Percentiles rank a stretch among this genome's conserved stretches.
Conservation (phyloP, 192 early-diverging fungal genomes). For the Dimargaris xerosporica region DNA sequence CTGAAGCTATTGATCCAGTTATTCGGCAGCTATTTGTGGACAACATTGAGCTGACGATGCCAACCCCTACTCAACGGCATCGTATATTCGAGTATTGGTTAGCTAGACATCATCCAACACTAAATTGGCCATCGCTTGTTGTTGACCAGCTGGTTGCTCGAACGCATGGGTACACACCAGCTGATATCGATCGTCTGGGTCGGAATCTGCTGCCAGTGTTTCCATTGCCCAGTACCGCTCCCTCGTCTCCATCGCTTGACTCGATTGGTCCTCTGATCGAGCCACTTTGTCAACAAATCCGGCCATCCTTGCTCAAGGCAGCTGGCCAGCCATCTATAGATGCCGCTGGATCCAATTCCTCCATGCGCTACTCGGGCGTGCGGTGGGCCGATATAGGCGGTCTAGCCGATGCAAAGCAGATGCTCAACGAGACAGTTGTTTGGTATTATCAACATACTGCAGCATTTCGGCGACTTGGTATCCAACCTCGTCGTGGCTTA, state of each 20-base stretch:
- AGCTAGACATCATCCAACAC: neutral
- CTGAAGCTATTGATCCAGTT: slow-evolving; percentile 13
- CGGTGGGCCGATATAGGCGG: slow-evolving; percentile 75
- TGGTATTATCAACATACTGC: slow-evolving; percentile 57
- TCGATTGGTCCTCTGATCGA: slow-evolving; percentile 19
- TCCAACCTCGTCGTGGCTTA: slow-evolving; percentile 62
- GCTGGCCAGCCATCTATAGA: neutral
- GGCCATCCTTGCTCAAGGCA: neutral
- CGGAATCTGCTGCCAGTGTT: slow-evolving; percentile 14
- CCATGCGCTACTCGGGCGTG: slow-evolving; percentile 27
- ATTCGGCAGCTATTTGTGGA: slow-evolving; percentile 20
- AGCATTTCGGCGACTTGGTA: slow-evolving; percentile 49
- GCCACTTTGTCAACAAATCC: neutral
- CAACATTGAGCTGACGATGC: slow-evolving; percentile 29
- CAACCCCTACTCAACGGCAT: slow-evolving; percentile 30
- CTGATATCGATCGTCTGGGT: slow-evolving; percentile 34
- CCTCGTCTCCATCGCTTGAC: slow-evolving; percentile 16
- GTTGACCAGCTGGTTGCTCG: slow-evolving; percentile 17
- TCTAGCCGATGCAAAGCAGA: slow-evolving; percentile 44
- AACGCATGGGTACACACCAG: slow-evolving; percentile 39
- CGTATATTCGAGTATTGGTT: slow-evolving; percentile 22
- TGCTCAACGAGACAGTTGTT: slow-evolving; percentile 57
- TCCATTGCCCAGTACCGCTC: slow-evolving; percentile 11
- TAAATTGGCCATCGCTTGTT: slow-evolving; percentile 10
- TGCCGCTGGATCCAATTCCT: slow-evolving; percentile 16